Base-by-base conservation (phyloP, 1,284 basidiomycete species). In the Golubevia pallescens region DNA sequence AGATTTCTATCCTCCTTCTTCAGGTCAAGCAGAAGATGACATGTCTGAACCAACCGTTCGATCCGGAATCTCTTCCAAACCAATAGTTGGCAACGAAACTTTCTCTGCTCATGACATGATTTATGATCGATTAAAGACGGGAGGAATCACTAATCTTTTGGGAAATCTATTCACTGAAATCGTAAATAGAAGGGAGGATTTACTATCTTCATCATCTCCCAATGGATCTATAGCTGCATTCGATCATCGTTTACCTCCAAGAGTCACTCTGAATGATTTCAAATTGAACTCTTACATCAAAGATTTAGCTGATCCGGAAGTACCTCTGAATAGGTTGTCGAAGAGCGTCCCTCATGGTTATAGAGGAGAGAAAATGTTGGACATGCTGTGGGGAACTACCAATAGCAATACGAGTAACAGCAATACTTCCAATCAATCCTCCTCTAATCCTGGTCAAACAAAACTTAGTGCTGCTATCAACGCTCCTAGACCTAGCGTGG, bases 341-440 rank as follows among this genome's bases (percentile, higher is more conserved):
- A 93, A 93, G 80, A 93, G 91, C 78, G 92, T 99, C 0, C 96
- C 96, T 0, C 94, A 98, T 81, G 94, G 94, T 0, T 93, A 93
- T 51, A 94, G 94, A 82, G 95, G 94, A 1, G 91, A 93, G 72
- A 94, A 96, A 75, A 88, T 97, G 23, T 88, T 99, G 61, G 95
- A 97, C 70, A 89, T 95, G 70, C 88, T 99, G 62, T 92, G 94
- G 75, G 88, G 88, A 0, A 90, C 93, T 52, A 90, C 91, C 58
- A 20, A 32, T n/a, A n/a, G n/a, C n/a, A n/a, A n/a, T n/a, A n/a
- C n/a, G 13, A 57, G n/a, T 28, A 16, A 55, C 8, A 38, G 13
- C 60, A 5, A 54, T 16, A 14, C 57, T 8, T 58, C 14, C 10
- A 52, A 62, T 14, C 19, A 13, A 6, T 24, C 57, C 16, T n/a